Conservation (phyloP, 78 protist genomes). For the Dictyostelium brefeldianum region DNA sequence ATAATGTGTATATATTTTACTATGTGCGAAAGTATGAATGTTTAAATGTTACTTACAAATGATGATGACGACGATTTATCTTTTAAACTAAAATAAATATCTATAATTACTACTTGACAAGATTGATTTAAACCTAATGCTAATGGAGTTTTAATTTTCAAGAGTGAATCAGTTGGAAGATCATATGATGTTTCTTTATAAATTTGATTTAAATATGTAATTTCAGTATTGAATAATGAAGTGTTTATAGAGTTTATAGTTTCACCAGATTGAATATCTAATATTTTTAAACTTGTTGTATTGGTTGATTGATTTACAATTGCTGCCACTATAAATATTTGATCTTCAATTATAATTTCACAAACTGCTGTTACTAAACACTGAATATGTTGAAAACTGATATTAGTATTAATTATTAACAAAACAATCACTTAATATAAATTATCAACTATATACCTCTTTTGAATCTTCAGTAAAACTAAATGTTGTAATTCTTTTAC, state of each 20-base stretch:
- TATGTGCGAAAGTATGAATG: not conserved
- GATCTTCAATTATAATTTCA: not conserved
- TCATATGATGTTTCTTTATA: not conserved
- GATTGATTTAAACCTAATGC: conserved; percentile 33
- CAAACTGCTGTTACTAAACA: conserved; percentile 46
- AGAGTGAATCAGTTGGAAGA: not conserved
- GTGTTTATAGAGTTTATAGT: not conserved
- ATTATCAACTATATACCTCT: conserved; percentile 6
- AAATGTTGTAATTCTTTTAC: conserved; percentile 53
- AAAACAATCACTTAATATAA: not conserved
- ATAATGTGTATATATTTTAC: not conserved
- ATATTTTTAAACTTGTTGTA: conserved; percentile 16
- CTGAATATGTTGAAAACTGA: not conserved
- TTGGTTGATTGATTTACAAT: not conserved
- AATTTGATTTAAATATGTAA: conserved; percentile 22
- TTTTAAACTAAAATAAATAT: conserved; percentile 22
- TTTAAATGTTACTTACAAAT: not conserved
- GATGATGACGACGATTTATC: not conserved
- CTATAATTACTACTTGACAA: conserved; percentile 42
- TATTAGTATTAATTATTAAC: not conserved
- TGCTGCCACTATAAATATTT: conserved; percentile 27
- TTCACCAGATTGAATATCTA: conserved; percentile 36
- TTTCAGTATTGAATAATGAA: not conserved
- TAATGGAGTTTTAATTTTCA: conserved; percentile 40
- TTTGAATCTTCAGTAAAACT: conserved; percentile 40